Evolutionary conservation across 2,329 filamentous ascomycete species (phyloP), one percentile per base, ranked within the genome.

Genomic region (Tolypocladium inflatum): DNA sequence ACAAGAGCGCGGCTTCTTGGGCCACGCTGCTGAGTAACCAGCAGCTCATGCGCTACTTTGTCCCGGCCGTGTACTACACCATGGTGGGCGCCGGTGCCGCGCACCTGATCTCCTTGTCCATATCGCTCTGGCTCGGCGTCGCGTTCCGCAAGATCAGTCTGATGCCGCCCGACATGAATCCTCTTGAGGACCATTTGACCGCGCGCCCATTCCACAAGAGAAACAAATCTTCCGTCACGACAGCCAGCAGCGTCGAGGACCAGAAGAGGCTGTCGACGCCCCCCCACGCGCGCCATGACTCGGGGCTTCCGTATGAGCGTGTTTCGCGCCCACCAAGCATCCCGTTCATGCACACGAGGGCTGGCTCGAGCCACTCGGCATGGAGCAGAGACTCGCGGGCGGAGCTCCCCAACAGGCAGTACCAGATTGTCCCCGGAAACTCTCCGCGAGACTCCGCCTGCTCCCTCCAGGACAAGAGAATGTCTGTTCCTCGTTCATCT

Each of bases 151-250:
- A 89, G 67, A 97, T 97, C 66, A 80, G 86, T 6, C 78, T 80
- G 23, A 81, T 97, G 70, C 93, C 93, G 7, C 92, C 93, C 0
- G 93, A 97, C 68, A 91, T 96, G 89, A 97, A 97, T 70, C 93
- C 93, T 2, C 79, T 97, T 17, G 92, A 97, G 70, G 85, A 89
- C 63, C 87, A 93, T 66, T 76, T 96, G 59, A 97, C 91, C 1
- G 86, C 90, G 13, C 83, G 87, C 30, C 76, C 73, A 58, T 67
- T 66, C 54, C 91, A 95, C 74, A 92, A 91, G 77, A 84, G 88
- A 67, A 92, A 89, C 71, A 84, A 82, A 71, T 81, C 80, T 1
- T 84, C 81, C 1, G 66, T 83, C 35, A 73, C 76, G 4, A 82
- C 78, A 2, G 68, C 70, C 8, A 74, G 73, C 62, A 80, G 74